phyloP scores from a whole-genome alignment of 129 eudicot genomes.

The Artemisia argyi region DNA sequence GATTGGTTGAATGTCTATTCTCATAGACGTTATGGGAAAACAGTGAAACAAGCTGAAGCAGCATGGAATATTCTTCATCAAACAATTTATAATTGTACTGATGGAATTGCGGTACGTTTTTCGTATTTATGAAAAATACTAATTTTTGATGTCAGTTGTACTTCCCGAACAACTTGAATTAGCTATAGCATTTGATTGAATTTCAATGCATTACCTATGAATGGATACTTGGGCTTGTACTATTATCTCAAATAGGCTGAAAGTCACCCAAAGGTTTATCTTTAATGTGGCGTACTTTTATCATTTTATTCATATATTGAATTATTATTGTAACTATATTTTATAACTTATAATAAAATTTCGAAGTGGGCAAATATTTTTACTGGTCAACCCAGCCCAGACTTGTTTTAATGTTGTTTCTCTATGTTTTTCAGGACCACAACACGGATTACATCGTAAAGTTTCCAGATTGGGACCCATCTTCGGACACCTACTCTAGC shows the following conservation, averaged over 20 bases:
- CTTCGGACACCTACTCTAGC: constrained; percentile 18
- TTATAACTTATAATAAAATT: too few species aligned
- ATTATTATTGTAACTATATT: too few species aligned
- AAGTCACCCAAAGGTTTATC: too few species aligned
- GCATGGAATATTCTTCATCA: constrained; percentile 91
- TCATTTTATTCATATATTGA: too few species aligned
- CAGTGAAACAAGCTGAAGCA: constrained; percentile 55
- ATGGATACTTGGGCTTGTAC: too few species aligned
- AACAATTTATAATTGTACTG: constrained; percentile 80
- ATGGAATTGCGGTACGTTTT: constrained; percentile 83
- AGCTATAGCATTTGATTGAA: too few species aligned
- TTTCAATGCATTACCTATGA: too few species aligned
- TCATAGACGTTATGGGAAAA: constrained; percentile 82
- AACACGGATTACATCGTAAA: constrained; percentile 84
- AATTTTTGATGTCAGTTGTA: background rate
- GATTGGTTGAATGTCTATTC: constrained; percentile 87
- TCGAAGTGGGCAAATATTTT: too few species aligned
- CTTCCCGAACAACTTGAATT: background rate
- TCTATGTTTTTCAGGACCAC: constrained; percentile 57
- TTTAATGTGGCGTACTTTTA: too few species aligned
- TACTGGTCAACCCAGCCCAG: too few species aligned
- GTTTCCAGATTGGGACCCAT: constrained; percentile 97
- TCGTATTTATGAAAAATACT: background rate
- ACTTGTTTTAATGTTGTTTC: background rate
- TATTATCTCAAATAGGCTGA: too few species aligned